Conservation (phyloP, 345 rosid species). For the Rubroshorea leprosula region DNA sequence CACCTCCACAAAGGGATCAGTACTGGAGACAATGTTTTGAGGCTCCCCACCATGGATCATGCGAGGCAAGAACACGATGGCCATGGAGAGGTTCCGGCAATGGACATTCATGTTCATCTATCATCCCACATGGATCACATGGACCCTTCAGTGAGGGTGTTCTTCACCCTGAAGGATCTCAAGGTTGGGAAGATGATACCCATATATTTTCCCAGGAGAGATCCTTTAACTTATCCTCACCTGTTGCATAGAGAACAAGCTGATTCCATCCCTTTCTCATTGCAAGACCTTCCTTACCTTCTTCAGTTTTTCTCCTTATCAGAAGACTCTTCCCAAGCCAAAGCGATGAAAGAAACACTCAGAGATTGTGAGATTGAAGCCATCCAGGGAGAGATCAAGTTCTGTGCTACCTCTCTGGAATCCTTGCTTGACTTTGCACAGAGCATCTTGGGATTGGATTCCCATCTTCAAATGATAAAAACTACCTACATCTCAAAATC, state of each 20-base stretch:
- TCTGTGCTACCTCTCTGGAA: slow-evolving; percentile 43
- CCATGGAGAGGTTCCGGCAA: neutral
- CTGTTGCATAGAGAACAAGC: slow-evolving; percentile 33
- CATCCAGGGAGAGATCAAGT: slow-evolving; percentile 36
- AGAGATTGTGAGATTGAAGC: slow-evolving; percentile 26
- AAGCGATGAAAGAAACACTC: slow-evolving; percentile 34
- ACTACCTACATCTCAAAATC: slow-evolving; percentile 25
- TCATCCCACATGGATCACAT: slow-evolving; percentile 20
- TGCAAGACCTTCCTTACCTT: slow-evolving; percentile 19
- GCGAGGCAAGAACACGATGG: neutral
- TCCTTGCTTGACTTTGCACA: slow-evolving; percentile 39
- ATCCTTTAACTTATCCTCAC: slow-evolving; percentile 27
- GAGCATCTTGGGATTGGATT: slow-evolving; percentile 16
- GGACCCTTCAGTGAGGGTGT: slow-evolving; percentile 25
- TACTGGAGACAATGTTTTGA: neutral
- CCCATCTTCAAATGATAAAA: slow-evolving; percentile 12
- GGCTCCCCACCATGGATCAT: slow-evolving; percentile 12
- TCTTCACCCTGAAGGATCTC: slow-evolving; percentile 37
- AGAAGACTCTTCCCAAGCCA: slow-evolving; percentile 30
- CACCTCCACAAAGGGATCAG: too few relatives aligned
- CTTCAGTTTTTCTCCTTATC: slow-evolving; percentile 34
- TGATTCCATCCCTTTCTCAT: slow-evolving; percentile 33
- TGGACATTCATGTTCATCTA: slow-evolving; percentile 6
- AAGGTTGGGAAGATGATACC: slow-evolving; percentile 26
- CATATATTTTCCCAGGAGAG: slow-evolving; percentile 25